Conservation (phyloP, 805 yeast genomes). For the Wickerhamiella azymoides region DNA sequence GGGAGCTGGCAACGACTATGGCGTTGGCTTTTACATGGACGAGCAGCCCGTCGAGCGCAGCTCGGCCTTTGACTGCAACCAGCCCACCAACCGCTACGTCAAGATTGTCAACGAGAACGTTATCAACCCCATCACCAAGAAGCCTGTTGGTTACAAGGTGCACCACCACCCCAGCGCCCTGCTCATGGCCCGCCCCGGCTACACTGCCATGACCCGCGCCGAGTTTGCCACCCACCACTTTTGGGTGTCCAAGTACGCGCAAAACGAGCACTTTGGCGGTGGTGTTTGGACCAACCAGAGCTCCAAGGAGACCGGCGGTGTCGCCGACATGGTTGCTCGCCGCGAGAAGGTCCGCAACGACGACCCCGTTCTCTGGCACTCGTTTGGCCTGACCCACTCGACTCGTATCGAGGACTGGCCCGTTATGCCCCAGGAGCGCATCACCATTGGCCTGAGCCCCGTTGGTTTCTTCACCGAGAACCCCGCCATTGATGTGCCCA, state of each 20-base stretch:
- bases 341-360: conserved; percentile 54
- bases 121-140: conserved; percentile 53
- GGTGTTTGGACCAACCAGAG: conserved; percentile 84
- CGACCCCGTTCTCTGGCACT: conserved; percentile 68
- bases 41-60: conserved; percentile 53
- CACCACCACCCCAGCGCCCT: conserved; percentile 63
- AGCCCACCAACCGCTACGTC: conserved; percentile 58
- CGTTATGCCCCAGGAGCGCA: conserved; percentile 73
- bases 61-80: conserved; percentile 59
- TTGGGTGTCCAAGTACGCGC: conserved; percentile 69
- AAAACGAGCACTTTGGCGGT: conserved; percentile 60
- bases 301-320: conserved; percentile 40
- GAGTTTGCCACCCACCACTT: conserved; percentile 60
- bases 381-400: conserved; percentile 67
- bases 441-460: conserved; percentile 52
- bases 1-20: conserved; percentile 46
- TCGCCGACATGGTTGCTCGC: conserved; percentile 19
- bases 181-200: conserved; percentile 50
- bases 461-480: conserved; percentile 63
- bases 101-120: conserved; percentile 62
- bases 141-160: conserved; percentile 66
- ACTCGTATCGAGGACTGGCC: conserved; percentile 82
- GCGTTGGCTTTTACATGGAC: conserved; percentile 55
- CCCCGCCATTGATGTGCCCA: conserved; percentile 69
- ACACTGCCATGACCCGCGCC: conserved; percentile 59